Evolutionary conservation across 2,329 filamentous ascomycete genomes (phyloP).

Genomic region (Arthrinium phaeospermum): DNA sequence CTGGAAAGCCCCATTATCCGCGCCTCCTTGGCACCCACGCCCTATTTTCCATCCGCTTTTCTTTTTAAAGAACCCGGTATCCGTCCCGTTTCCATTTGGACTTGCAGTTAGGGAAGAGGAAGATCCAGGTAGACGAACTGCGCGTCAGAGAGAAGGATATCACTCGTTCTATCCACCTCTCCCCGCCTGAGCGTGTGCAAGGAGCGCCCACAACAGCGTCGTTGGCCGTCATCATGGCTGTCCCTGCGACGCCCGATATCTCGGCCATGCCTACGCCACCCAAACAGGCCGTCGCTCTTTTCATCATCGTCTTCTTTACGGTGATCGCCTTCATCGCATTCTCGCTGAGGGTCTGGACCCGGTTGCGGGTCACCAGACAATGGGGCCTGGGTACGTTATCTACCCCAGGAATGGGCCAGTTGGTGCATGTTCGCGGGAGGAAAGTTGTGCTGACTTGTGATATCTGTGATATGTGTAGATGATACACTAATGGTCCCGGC

Average conservation of each 20-base stretch:
- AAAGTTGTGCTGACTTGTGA: background rate
- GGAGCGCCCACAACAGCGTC: background rate
- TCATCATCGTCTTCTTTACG: conserved; percentile 41
- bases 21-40: background rate
- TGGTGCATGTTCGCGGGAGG: background rate
- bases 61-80: background rate
- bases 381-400: conserved; percentile 33
- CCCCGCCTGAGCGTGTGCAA: background rate
- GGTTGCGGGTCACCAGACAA: conserved; percentile 33
- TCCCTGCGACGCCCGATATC: conserved; percentile 32
- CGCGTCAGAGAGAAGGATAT: background rate
- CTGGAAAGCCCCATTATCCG: background rate
- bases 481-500: conserved; percentile 36
- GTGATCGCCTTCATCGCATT: conserved; percentile 35
- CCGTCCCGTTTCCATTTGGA: background rate
- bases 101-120: background rate
- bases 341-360: conserved; percentile 35
- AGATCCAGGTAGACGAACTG: background rate
- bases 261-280: conserved; percentile 39
- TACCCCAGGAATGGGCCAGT: conserved; percentile 22
- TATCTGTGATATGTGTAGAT: conserved; percentile 26
- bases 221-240: conserved; percentile 20
- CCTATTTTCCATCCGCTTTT: background rate
- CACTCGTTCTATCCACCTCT: background rate
- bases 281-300: conserved; percentile 38